A percentile compares a stretch with the other conserved stretches of the same genome.
phyloP scores from a whole-genome alignment of 345 rosid genomes.

The Murraya koenigii region DNA sequence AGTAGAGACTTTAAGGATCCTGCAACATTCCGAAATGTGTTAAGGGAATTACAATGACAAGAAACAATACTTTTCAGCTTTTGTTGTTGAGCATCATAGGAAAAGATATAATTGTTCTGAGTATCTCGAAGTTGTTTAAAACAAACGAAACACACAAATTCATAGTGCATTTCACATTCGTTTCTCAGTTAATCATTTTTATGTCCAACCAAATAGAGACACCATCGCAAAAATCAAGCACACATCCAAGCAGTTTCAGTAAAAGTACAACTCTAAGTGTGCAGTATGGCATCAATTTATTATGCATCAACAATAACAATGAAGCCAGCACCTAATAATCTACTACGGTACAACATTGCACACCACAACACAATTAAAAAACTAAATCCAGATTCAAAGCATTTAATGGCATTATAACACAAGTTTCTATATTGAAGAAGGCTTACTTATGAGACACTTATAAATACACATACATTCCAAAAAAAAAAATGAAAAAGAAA shows the following conservation, averaged over 20 bases:
- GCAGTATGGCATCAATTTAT: background rate
- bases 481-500: background rate
- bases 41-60: background rate
- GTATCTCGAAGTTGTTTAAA: background rate
- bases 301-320: background rate
- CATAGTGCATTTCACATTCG: background rate
- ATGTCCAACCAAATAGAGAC: background rate
- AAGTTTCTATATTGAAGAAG: background rate
- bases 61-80: background rate
- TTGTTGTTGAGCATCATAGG: background rate
- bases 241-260: background rate
- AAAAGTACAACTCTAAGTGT: background rate
- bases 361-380: background rate
- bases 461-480: background rate
- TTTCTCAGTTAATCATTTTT: background rate
- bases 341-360: background rate
- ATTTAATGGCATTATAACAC: background rate
- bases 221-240: background rate
- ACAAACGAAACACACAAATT: background rate
- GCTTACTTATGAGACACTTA: background rate
- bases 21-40: conserved; percentile 18
- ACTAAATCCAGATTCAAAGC: background rate
- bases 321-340: background rate
- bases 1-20: conserved; percentile 64
- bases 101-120: background rate